These are phyloP conservation scores for Phyllosticta capitalensis DNA, from an alignment of 2,329 filamentous ascomycete genomes.

Conservation along the genomic window DNA sequence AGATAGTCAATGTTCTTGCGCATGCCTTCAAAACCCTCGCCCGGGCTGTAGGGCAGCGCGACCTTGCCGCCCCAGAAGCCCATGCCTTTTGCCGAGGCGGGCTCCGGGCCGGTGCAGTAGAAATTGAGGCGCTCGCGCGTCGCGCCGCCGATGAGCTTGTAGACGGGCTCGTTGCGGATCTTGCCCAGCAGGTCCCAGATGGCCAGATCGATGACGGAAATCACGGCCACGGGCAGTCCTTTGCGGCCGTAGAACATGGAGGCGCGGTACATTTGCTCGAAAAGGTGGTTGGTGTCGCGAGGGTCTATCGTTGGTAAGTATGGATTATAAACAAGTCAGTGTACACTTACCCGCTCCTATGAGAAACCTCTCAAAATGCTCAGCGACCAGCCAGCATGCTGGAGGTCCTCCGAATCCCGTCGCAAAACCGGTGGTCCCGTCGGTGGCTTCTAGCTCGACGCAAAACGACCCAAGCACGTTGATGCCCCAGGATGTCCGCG, in stretches of 20 bases:
- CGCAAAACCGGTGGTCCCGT: slow-evolving; percentile 89
- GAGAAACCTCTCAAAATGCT: slow-evolving; percentile 89
- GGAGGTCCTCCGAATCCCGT: slow-evolving; percentile 91
- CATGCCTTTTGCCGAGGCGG: slow-evolving; percentile 68
- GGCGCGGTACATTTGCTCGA: slow-evolving; percentile 92
- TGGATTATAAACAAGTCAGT: neutral
- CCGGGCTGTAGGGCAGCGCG: slow-evolving; percentile 78
- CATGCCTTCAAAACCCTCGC: slow-evolving; percentile 72
- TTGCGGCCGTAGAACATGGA: slow-evolving; percentile 97
- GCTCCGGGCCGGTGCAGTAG: slow-evolving; percentile 89
- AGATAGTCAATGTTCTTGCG: slow-evolving; percentile 87
- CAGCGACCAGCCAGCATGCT: slow-evolving; percentile 85
- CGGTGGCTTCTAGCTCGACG: slow-evolving; percentile 76
- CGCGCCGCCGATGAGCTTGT: slow-evolving; percentile 88
- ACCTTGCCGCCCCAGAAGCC: slow-evolving; percentile 90
- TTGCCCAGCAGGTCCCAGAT: slow-evolving; percentile 90
- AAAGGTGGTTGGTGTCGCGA: slow-evolving; percentile 81
- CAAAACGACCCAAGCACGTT: slow-evolving; percentile 90
- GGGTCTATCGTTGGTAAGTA: slow-evolving; percentile 48
- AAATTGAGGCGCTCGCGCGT: slow-evolving; percentile 76
- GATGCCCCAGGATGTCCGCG: slow-evolving; percentile 88
- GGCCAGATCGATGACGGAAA: slow-evolving; percentile 88
- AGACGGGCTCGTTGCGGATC: slow-evolving; percentile 84
- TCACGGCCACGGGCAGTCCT: slow-evolving; percentile 79
- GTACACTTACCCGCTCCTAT: slow-evolving; percentile 57